These are phyloP conservation scores for Kazachstania viticola DNA, from an alignment of 805 yeast species.

Conservation along the genomic window DNA sequence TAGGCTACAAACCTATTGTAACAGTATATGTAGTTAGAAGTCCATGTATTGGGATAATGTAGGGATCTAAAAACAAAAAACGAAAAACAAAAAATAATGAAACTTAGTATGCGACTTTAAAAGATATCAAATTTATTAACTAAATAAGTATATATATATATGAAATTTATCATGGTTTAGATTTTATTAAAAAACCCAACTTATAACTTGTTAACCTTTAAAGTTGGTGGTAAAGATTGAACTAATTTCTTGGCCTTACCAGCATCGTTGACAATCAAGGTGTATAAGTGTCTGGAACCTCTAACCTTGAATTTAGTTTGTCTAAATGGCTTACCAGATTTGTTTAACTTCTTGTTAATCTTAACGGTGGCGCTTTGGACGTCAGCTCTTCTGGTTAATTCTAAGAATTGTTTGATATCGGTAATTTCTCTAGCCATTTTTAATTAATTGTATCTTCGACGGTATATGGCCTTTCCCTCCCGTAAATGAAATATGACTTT, in stretches of 20 bases:
- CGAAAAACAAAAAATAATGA: too few relatives aligned
- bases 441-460: too few relatives aligned
- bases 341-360: constrained; percentile 75
- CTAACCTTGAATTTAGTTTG: constrained; percentile 99
- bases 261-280: constrained; percentile 88
- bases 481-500: too few relatives aligned
- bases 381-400: constrained; percentile 93
- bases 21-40: too few relatives aligned
- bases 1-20: too few relatives aligned
- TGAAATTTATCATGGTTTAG: not conserved
- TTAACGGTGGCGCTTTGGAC: constrained; percentile 88
- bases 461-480: too few relatives aligned
- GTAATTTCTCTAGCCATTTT: constrained; percentile 58
- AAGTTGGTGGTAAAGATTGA: constrained; percentile 93
- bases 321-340: constrained; percentile 73
- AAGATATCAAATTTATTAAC: too few relatives aligned
- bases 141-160: too few relatives aligned
- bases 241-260: constrained; percentile 95
- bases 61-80: too few relatives aligned
- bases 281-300: constrained; percentile 90
- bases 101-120: too few relatives aligned
- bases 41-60: too few relatives aligned
- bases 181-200: too few relatives aligned
- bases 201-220: constrained; percentile 50
- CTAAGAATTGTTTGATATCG: constrained; percentile 95